Percentiles rank a stretch among this genome's conserved stretches.
Evolutionary conservation across 2,329 filamentous ascomycete species (phyloP).

Genomic region (Penicillium sclerotigenum): DNA sequence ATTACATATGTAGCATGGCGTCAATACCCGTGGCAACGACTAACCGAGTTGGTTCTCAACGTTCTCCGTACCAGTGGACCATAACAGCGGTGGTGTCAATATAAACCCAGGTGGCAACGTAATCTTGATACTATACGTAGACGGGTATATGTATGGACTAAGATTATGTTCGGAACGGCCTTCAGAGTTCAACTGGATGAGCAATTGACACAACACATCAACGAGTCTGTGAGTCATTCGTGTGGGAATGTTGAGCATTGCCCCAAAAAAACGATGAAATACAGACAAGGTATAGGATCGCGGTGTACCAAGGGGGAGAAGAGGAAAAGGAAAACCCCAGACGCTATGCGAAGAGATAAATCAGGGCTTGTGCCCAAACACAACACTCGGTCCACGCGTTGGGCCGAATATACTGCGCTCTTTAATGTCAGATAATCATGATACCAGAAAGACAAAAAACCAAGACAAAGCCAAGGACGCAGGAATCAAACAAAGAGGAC

Average conservation of each 20-base stretch:
- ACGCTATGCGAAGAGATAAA: constrained; percentile 39
- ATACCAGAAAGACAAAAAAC: not conserved
- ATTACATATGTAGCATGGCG: no score
- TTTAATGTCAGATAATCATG: constrained; percentile 10
- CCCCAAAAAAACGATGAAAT: constrained; percentile 7
- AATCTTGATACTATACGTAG: not conserved
- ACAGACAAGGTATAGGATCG: constrained; percentile 13
- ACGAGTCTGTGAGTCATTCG: not conserved
- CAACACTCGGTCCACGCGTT: not conserved
- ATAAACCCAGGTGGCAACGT: not conserved
- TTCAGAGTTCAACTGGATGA: not conserved
- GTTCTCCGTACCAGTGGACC: no score
- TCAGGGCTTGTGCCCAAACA: constrained; percentile 25
- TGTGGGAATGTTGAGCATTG: not conserved
- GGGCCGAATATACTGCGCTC: constrained; percentile 17
- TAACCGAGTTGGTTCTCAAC: no score
- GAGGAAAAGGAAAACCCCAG: constrained; percentile 31
- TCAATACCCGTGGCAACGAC: no score
- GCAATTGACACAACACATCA: not conserved
- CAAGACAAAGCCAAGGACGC: not conserved
- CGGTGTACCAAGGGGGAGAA: constrained; percentile 6
- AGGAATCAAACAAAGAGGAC: not conserved
- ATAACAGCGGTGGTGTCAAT: not conserved
- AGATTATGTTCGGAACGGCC: not conserved
- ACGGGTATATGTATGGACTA: not conserved